These are phyloP conservation scores for Waltiozyma sp. DNA, from an alignment of 1,139 yeast genomes.

Conservation along the genomic window DNA sequence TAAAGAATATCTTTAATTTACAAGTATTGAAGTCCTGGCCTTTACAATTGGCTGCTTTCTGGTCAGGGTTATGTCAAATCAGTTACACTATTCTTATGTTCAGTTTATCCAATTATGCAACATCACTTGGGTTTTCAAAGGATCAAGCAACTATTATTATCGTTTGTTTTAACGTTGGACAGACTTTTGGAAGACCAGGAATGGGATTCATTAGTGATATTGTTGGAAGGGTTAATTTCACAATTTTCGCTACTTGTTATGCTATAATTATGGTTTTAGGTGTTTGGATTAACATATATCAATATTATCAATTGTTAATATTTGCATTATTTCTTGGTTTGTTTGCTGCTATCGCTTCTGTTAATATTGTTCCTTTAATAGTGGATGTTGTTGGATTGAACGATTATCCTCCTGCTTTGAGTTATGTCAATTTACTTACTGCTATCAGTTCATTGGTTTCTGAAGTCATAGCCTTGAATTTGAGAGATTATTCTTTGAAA, in stretches of 20 bases:
- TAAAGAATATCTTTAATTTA: slow-evolving; percentile 16
- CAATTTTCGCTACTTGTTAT: slow-evolving; percentile 21
- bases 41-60: slow-evolving; percentile 27
- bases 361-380: slow-evolving; percentile 46
- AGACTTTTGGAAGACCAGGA: slow-evolving; percentile 53
- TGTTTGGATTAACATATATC: slow-evolving; percentile 43
- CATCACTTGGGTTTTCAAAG: slow-evolving; percentile 42
- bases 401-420: slow-evolving; percentile 46
- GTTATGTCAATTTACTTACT: slow-evolving; percentile 37
- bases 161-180: slow-evolving; percentile 51
- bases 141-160: slow-evolving; percentile 48
- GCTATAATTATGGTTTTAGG: slow-evolving; percentile 23
- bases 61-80: slow-evolving; percentile 27
- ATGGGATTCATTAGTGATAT: slow-evolving; percentile 48
- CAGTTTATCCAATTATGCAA: slow-evolving; percentile 38
- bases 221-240: slow-evolving; percentile 42
- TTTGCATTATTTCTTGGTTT: slow-evolving; percentile 44
- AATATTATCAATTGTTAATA: slow-evolving; percentile 26
- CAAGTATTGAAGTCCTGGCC: slow-evolving; percentile 20
- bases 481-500: slow-evolving; percentile 22
- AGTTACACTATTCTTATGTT: slow-evolving; percentile 40
- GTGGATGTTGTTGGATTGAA: slow-evolving; percentile 38
- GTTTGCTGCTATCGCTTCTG: slow-evolving; percentile 49
- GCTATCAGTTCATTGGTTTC: slow-evolving; percentile 29
- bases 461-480: slow-evolving; percentile 40